These are phyloP conservation scores for Puccinia horiana DNA, from an alignment of 1,284 basidiomycete genomes.

Conservation along the genomic window DNA sequence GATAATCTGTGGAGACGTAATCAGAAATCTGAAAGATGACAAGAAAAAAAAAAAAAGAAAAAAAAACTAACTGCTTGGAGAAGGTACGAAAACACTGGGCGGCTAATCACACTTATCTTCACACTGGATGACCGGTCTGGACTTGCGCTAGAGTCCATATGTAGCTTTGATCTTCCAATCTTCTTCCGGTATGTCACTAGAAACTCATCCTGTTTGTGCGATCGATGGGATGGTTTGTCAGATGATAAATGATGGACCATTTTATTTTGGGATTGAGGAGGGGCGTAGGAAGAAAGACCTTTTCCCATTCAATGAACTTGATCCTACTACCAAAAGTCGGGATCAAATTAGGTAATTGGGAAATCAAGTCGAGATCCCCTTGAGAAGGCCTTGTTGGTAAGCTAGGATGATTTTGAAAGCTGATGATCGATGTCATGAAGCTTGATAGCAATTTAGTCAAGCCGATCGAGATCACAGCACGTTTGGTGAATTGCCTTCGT, in stretches of 20 bases:
- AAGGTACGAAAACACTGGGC: background rate
- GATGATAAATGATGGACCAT: background rate
- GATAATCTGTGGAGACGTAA: too few species aligned
- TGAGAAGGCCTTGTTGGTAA: background rate
- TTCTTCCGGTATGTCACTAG: conserved; percentile 29
- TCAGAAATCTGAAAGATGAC: background rate
- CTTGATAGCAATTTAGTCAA: conserved; percentile 37
- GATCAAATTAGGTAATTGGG: conserved; percentile 21
- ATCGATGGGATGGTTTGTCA: background rate
- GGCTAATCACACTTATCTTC: conserved; percentile 14
- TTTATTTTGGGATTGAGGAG: background rate
- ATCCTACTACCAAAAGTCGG: conserved; percentile 1
- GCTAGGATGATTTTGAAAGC: background rate
- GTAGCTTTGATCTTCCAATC: background rate
- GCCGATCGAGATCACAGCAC: conserved; percentile 40
- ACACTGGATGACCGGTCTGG: background rate
- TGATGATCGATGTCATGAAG: conserved; percentile 39
- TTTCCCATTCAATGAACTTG: conserved; percentile 15
- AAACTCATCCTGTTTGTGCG: conserved; percentile 24
- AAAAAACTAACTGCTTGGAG: background rate
- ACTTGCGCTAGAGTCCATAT: background rate
- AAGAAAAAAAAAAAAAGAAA: background rate
- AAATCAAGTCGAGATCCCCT: conserved; percentile 8
- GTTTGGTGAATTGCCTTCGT: conserved; percentile 40
- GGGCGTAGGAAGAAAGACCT: background rate